A percentile compares a stretch with the other conserved stretches of the same genome.
These are phyloP conservation scores for Candida gigantensis DNA, from an alignment of 1,139 yeast species.

Conservation along the genomic window DNA sequence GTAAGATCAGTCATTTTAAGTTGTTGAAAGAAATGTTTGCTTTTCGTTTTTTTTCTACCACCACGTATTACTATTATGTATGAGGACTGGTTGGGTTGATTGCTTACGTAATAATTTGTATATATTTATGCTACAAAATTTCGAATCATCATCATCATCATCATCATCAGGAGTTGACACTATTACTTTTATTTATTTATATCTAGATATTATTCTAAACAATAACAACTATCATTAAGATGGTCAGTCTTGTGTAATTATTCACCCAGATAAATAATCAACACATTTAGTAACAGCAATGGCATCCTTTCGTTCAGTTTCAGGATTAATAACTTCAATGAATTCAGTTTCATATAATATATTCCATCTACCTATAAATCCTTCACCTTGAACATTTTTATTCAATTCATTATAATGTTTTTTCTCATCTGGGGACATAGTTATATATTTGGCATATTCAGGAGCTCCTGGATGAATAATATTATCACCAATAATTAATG, in stretches of 20 bases:
- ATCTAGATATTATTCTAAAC: no score
- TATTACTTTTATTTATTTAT: no score
- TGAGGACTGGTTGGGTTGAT: no score
- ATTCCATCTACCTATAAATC: conserved; percentile 45
- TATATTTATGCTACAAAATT: no score
- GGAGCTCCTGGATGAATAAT: conserved; percentile 38
- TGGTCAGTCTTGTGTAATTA: no score
- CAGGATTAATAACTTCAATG: conserved; percentile 14
- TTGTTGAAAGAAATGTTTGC: background rate
- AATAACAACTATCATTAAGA: no score
- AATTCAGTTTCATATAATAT: conserved; percentile 39
- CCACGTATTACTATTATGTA: conserved; percentile 1
- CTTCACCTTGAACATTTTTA: conserved; percentile 29
- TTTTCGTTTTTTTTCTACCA: conserved; percentile 2
- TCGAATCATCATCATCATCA: no score
- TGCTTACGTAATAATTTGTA: no score
- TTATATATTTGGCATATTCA: conserved; percentile 42
- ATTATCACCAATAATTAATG: conserved; percentile 45
- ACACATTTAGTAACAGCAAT: conserved; percentile 33
- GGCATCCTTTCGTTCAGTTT: conserved; percentile 24
- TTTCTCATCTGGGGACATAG: conserved; percentile 39
- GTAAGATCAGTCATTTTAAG: conserved; percentile 53
- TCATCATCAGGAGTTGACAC: no score
- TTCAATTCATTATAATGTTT: conserved; percentile 25
- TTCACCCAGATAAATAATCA: conserved; percentile 25